A percentile compares a stretch with the other conserved stretches of the same genome.
Conservation (phyloP, 805 yeast genomes). For the Hanseniaspora meyeri region DNA sequence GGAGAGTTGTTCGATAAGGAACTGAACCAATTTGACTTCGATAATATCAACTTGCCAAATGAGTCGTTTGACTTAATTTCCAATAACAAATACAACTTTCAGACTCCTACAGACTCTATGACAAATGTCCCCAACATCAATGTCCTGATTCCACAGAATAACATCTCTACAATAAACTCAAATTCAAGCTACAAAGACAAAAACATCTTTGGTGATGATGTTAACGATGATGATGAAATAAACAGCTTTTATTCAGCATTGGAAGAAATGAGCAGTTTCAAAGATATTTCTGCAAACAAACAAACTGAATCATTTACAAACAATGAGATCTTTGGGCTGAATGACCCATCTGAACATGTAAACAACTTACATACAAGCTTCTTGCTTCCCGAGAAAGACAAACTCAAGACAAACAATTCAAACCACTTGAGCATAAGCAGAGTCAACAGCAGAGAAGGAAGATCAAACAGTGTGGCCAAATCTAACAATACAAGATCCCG, state of each 20-base stretch:
- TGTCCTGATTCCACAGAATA: not conserved
- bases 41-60: not conserved
- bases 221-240: conserved; percentile 4
- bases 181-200: not conserved
- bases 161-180: not conserved
- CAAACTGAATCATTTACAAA: not conserved
- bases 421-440: not conserved
- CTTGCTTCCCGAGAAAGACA: conserved; percentile 4
- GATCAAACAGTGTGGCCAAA: conserved; percentile 11
- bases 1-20: not conserved
- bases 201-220: not conserved
- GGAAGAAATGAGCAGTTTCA: not conserved
- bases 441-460: conserved; percentile 3
- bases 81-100: not conserved
- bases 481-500: conserved; percentile 16
- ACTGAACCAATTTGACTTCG: not conserved
- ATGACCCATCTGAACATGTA: not conserved
- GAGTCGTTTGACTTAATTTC: not conserved
- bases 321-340: not conserved
- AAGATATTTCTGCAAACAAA: not conserved
- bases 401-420: not conserved
- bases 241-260: conserved; percentile 8
- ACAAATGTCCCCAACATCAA: not conserved
- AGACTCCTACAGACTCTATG: conserved; percentile 15
- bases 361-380: not conserved